A percentile compares a stretch with the other conserved stretches of the same genome.
phyloP scores from a whole-genome alignment of 164 flowering plant genomes.

The Amborella trichopoda region DNA sequence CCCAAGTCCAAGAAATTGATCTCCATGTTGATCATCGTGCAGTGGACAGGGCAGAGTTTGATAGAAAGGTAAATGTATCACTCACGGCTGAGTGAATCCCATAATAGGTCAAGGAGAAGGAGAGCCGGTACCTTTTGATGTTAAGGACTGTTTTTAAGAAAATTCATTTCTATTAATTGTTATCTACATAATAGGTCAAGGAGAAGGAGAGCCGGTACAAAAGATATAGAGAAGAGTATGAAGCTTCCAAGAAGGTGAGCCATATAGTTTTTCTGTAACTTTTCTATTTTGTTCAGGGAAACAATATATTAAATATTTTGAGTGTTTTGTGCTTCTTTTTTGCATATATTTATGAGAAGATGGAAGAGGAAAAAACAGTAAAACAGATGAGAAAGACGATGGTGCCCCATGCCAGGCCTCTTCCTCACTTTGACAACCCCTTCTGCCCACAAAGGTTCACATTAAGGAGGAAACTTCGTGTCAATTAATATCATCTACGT shows the following conservation, averaged over 20 bases:
- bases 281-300: background rate
- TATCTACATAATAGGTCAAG: constrained; percentile 27
- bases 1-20: constrained; percentile 66
- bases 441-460: constrained; percentile 74
- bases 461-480: background rate
- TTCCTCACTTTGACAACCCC: constrained; percentile 71
- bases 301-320: background rate
- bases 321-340: background rate
- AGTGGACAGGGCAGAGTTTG: constrained; percentile 81
- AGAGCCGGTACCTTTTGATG: background rate
- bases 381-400: constrained; percentile 83
- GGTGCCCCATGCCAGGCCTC: constrained; percentile 92
- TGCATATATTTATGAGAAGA: constrained; percentile 20
- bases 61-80: constrained; percentile 40
- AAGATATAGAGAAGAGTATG: constrained; percentile 88
- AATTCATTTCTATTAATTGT: background rate
- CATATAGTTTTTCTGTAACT: background rate
- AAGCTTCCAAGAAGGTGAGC: constrained; percentile 62
- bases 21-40: constrained; percentile 70
- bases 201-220: constrained; percentile 80
- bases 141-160: background rate
- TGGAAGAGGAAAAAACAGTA: constrained; percentile 92
- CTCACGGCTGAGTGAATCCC: background rate
- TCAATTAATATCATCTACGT: background rate
- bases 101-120: background rate